A percentile compares a stretch with the other conserved stretches of the same genome.
Evolutionary conservation across 1,284 basidiomycete genomes (phyloP).

Genomic region (Heterobasidion occidentale): DNA sequence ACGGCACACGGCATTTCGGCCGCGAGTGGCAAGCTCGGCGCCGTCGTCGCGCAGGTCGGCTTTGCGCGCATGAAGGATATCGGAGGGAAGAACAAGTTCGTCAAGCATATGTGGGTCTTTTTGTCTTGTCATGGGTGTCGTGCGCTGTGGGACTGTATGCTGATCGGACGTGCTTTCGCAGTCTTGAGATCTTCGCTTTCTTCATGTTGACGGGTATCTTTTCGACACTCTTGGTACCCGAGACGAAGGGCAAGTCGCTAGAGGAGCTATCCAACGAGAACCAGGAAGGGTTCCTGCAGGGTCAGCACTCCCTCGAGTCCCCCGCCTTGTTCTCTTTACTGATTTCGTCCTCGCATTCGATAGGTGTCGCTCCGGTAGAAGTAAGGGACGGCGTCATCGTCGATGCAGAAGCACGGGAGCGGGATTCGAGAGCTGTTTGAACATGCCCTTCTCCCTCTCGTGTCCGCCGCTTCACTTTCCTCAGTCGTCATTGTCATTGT

Average conservation of each 20-base stretch:
- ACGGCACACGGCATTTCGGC: constrained; percentile 84
- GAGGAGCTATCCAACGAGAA: constrained; percentile 69
- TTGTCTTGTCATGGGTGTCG: background rate
- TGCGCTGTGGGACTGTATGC: background rate
- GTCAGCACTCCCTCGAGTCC: constrained; percentile 5
- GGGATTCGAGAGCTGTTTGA: background rate
- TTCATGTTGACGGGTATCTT: constrained; percentile 80
- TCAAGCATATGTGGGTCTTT: constrained; percentile 51
- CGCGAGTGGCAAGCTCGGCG: constrained; percentile 77
- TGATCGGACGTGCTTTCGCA: constrained; percentile 16
- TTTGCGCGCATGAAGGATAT: constrained; percentile 68
- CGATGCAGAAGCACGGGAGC: background rate
- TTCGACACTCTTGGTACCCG: constrained; percentile 70
- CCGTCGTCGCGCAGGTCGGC: constrained; percentile 76
- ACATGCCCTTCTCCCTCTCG: too few relatives aligned
- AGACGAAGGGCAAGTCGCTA: constrained; percentile 63
- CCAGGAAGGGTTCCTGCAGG: constrained; percentile 52
- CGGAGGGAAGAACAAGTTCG: constrained; percentile 50
- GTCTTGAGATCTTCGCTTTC: constrained; percentile 63
- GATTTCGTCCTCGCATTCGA: background rate
- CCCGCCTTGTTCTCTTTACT: background rate
- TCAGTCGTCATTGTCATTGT: background rate
- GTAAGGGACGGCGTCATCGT: constrained; percentile 4
- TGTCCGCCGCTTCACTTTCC: background rate
- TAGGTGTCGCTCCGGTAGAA: constrained; percentile 4